Base-by-base conservation (phyloP, 495 filamentous ascomycete species). In the Letharia lupina region DNA sequence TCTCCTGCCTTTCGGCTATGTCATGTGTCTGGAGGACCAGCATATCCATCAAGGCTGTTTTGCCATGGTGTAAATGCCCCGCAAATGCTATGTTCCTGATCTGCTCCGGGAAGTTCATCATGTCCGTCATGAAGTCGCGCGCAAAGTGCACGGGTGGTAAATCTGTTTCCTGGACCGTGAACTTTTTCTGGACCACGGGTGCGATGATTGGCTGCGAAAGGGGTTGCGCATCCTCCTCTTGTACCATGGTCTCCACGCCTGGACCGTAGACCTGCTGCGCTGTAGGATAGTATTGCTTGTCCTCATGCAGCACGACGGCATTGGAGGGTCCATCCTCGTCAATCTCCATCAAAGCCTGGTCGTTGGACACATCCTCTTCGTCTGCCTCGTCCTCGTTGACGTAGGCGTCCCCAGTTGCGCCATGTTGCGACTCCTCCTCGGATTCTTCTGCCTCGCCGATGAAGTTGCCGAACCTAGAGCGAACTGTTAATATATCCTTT, bases 41-140 rank as follows among this genome's bases (percentile, higher is more conserved):
- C 91, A 97, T 98, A 75, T 98, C 94, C 91, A 97, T 93, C 66
- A 98, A 88, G 1, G 93, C 91, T 23, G 94, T 98, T 79, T 98
- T 98, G 65, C 94, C 94, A 77, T 98, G 94, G 72, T 98, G 94
- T 45, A 98, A 76, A 78, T 98, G 93, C 60, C 94, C 94, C 13
- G 88, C 91, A 60, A 98, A 76, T 7, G 91, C 93, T 71, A 98
- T 81, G 75, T 98, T 98, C 67, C 94, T 85, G 73, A 90, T 90
- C 77, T 97, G 91, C 8, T 95, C 91, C 9, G 94, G 94, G 69
- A 89, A 96, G 77, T 89, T 96, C 87, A 98, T 93, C 62, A 98
- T 79, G 76, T 98, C 94, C 60, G 91, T 85, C 93, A 98, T 91
- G 77, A 97, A 97, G 62, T 87, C 86, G 50, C 95, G 86, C 42